Evolutionary conservation across 2,329 filamentous ascomycete genomes (phyloP).

Genomic region (Colletotrichum tanaceti): DNA sequence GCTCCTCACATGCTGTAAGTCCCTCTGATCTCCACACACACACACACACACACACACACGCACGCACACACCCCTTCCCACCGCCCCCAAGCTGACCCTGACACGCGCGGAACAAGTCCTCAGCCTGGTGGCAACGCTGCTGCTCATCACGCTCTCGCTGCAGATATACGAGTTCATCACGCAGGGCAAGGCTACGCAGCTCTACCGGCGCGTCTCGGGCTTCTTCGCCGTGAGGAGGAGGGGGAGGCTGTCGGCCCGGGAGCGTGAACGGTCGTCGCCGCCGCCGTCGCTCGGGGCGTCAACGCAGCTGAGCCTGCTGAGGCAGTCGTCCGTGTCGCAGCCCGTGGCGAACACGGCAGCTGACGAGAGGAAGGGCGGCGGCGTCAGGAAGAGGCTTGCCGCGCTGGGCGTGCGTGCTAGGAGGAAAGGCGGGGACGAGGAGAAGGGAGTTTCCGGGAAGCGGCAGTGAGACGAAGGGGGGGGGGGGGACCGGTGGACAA

Average conservation of each 20-base stretch:
- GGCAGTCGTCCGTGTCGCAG: slow-evolving; percentile 29
- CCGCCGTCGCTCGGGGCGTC: slow-evolving; percentile 27
- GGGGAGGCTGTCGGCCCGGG: neutral
- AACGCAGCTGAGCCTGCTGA: slow-evolving; percentile 22
- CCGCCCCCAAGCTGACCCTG: neutral
- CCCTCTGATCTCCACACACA: neutral
- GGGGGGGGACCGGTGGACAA: too few species aligned
- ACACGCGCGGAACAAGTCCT: slow-evolving; percentile 22
- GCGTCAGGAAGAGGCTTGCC: slow-evolving; percentile 23
- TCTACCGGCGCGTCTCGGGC: neutral
- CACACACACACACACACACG: too few species aligned
- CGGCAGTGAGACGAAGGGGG: neutral
- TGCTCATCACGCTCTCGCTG: slow-evolving; percentile 37
- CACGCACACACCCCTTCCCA: rapidly evolving
- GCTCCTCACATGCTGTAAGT: slow-evolving; percentile 33
- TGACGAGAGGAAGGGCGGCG: slow-evolving; percentile 14
- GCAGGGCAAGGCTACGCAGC: slow-evolving; percentile 5
- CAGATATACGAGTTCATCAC: slow-evolving; percentile 39
- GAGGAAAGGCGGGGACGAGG: slow-evolving; percentile 10
- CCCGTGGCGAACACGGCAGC: slow-evolving; percentile 13
- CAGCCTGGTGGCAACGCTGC: slow-evolving; percentile 34
- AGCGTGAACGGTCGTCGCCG: slow-evolving; percentile 7
- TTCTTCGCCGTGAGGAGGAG: slow-evolving; percentile 5
- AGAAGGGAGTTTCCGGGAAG: slow-evolving; percentile 22
- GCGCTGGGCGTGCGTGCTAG: slow-evolving; percentile 1